Evolutionary conservation across 1,139 yeast genomes (phyloP).

Genomic region (Diutina sp.): DNA sequence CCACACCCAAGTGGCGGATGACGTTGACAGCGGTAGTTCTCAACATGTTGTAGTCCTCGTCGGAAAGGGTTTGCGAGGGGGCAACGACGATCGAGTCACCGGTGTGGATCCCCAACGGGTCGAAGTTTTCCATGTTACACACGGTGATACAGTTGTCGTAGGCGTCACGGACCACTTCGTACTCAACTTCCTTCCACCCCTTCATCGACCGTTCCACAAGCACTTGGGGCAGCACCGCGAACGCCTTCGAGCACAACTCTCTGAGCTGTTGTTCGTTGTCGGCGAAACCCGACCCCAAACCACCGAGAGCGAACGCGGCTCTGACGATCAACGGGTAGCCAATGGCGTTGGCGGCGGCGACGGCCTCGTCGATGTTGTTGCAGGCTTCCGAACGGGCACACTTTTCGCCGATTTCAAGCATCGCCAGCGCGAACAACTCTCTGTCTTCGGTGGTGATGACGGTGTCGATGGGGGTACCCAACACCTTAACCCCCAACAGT

Average conservation of each 20-base stretch:
- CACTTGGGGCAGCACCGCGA: slow-evolving; percentile 93
- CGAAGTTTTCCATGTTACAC: slow-evolving; percentile 98
- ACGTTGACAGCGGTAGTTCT: slow-evolving; percentile 97
- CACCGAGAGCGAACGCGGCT: slow-evolving; percentile 97
- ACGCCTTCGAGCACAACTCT: slow-evolving; percentile 79
- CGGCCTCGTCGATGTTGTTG: slow-evolving; percentile 63
- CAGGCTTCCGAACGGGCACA: slow-evolving; percentile 92
- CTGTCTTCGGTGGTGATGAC: slow-evolving; percentile 96
- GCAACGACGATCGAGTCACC: slow-evolving; percentile 99
- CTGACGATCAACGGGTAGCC: slow-evolving; percentile 96
- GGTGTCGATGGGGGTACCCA: slow-evolving; percentile 95
- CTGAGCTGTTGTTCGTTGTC: slow-evolving; percentile 76
- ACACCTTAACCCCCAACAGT: slow-evolving; percentile 79
- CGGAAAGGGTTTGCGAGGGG: slow-evolving; percentile 94
- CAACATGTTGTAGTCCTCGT: slow-evolving; percentile 96
- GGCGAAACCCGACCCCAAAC: slow-evolving; percentile 97
- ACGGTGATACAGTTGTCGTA: slow-evolving; percentile 97
- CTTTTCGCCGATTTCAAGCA: slow-evolving; percentile 90
- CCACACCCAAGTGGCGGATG: slow-evolving; percentile 95
- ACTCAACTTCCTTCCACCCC: slow-evolving; percentile 99
- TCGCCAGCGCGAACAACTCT: slow-evolving; percentile 86
- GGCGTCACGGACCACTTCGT: slow-evolving; percentile 97
- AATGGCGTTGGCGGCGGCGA: slow-evolving; percentile 71
- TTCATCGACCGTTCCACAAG: slow-evolving; percentile 94
- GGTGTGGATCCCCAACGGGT: slow-evolving; percentile 96